A percentile compares a stretch with the other conserved stretches of the same genome.
Evolutionary conservation across 2,329 filamentous ascomycete species (phyloP).

Genomic region (Orbilia quercus): DNA sequence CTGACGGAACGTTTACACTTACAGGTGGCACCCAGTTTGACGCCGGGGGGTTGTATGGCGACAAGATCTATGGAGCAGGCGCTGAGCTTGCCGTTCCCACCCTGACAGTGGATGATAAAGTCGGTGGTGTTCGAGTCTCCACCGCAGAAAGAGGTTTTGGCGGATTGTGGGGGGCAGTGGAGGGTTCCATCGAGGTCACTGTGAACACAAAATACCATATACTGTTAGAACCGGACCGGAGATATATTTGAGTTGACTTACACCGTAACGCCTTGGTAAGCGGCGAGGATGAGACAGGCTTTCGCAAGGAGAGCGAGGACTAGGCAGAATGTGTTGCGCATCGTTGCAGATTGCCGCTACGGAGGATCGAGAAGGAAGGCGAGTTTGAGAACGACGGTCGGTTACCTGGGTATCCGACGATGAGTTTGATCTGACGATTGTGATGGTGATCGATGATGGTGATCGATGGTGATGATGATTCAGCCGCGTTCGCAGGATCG

Average conservation of each 20-base stretch:
- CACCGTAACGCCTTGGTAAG: constrained; percentile 39
- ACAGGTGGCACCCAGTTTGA: constrained; percentile 47
- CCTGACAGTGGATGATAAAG: constrained; percentile 48
- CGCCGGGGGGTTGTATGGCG: constrained; percentile 15
- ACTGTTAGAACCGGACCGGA: background rate
- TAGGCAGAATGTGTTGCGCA: constrained; percentile 51
- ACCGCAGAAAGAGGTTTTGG: constrained; percentile 31
- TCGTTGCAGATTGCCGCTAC: constrained; percentile 45
- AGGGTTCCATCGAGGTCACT: constrained; percentile 47
- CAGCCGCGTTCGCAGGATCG: constrained; percentile 27
- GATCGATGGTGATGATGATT: constrained; percentile 4
- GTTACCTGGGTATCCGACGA: no score
- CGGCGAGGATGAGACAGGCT: constrained; percentile 20
- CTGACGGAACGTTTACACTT: no score
- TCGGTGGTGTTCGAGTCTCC: constrained; percentile 51
- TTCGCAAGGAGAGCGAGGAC: constrained; percentile 27
- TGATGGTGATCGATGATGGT: constrained; percentile 14
- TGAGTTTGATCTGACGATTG: background rate
- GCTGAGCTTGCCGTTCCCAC: constrained; percentile 21
- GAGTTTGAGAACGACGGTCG: background rate
- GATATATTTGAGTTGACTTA: constrained; percentile 20
- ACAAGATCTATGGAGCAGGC: constrained; percentile 40
- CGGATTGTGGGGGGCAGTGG: constrained; percentile 28
- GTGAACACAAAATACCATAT: constrained; percentile 1
- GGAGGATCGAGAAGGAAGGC: background rate